Base-by-base conservation (phyloP, 768 basidiomycete species). In the Termitomyces sp. region DNA sequence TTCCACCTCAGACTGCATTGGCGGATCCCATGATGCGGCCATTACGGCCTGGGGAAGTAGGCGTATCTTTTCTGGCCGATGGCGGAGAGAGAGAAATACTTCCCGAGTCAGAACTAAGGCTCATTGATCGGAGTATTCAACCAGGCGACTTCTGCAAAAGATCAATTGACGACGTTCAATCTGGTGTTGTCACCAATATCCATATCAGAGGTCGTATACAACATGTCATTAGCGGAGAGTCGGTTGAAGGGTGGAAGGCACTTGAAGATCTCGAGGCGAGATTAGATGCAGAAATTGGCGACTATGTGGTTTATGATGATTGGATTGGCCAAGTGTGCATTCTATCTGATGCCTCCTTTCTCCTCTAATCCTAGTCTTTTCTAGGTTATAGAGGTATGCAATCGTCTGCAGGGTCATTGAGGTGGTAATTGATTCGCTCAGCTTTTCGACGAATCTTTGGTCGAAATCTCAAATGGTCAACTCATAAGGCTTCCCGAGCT, bases 311-410 rank as follows among this genome's bases (percentile, higher is more conserved):
- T 18, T 84, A 85, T 66, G 83, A 89, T 63, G 84, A 93, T 69
- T 97, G 95, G 94, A 76, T 96, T 66, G 94, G 94, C 54, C 91
- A 93, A 80, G 91, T 91, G 69, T 69, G 82, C 67, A 22, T 49
- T 42, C 20, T 44, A 37, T 48, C 16, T 49, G n/a, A 20, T 6
- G 9, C 44, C n/a, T 58, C 52, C 34, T n/a, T 39, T 31, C 51
- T 47, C 42, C 31, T 47, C 30, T 20, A 20, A 33, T 37, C n/a
- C 9, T 52, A 52, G 50, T 36, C 9, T 30, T 54, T 33, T 42
- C 34, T 42, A 57, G 56, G 48, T 57, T 16, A 42, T 57, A 39
- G 56, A 57, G 46, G 56, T 57, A 57, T 42, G 54, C 3, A 41
- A 36, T n/a, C 30, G 36, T 55, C 39, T 53, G 46, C 57, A 60